Evolutionary conservation across 1,284 basidiomycete genomes (phyloP), one percentile per base, ranked within the genome.

Genomic region (Sporisorium iseilematis-ciliati): DNA sequence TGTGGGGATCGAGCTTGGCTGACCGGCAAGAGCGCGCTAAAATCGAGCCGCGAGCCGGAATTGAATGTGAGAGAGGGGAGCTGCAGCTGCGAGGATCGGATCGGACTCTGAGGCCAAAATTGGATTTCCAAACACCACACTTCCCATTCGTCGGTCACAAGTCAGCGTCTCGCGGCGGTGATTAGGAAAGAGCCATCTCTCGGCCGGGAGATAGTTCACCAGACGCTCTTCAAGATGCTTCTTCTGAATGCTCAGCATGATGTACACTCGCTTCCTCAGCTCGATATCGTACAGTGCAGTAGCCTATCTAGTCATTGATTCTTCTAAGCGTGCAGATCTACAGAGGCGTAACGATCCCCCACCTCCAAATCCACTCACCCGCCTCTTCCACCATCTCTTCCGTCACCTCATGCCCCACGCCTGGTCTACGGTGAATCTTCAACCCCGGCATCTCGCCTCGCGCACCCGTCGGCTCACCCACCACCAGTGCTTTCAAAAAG

Each of bases 311-410:
- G 26, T 12, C 43, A 46, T 26, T n/a, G 11, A 49, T 4, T 42
- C 7, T 10, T 42, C 18, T 11, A 42, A 20, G 18, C 3, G 7
- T 23, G 41, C 40, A n/a, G 33, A n/a, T 35, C 49, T 54, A 64
- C 25, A 45, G 48, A 40, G 70, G 57, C 16, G 60, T 53, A 1
- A 69, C 63, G 38, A 75, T 56, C 3, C 54, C 73, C 79, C 79
- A 81, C 11, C 70, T 42, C 65, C 75, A 79, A 33, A 82, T 77
- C 79, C 79, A 82, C 42, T 80, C 74, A 11, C 75, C 79, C 4
- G 75, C 79, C 43, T 80, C 79, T 25, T 80, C 77, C 8, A 82
- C 71, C 81, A 82, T 82, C 42, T 61, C 65, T 20, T 78, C 75
- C 0, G 79, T 82, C 26, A 82, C 81, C 26, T 74, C 75, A 45